A percentile compares a stretch with the other conserved stretches of the same genome.
phyloP scores from a whole-genome alignment of 306 rosid genomes.

The Boehmeria nivea region DNA sequence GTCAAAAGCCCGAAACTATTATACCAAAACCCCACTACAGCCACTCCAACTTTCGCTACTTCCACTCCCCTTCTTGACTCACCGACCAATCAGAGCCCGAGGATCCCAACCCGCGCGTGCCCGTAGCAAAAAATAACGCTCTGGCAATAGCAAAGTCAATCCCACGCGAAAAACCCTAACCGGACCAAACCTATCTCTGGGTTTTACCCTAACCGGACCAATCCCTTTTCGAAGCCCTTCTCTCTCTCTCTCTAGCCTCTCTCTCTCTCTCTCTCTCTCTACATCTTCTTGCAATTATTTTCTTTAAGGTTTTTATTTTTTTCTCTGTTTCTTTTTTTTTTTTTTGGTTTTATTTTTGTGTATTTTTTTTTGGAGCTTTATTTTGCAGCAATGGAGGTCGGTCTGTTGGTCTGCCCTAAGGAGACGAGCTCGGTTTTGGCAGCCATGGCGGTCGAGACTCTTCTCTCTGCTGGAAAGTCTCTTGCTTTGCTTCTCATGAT shows the following conservation, averaged over 20 bases:
- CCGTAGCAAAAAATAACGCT: slow-evolving; percentile 9
- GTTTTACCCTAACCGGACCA: slow-evolving; percentile 47
- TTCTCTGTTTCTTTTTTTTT: neutral
- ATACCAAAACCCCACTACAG: no score
- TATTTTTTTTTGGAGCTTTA: slow-evolving; percentile 18
- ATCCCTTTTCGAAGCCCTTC: slow-evolving; percentile 21
- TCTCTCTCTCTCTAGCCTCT: neutral
- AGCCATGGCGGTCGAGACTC: slow-evolving; percentile 36
- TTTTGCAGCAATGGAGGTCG: slow-evolving; percentile 42
- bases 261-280: slow-evolving; percentile 3
- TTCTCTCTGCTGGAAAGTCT: slow-evolving; percentile 40
- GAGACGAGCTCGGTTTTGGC: slow-evolving; percentile 36
- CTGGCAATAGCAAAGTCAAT: slow-evolving; percentile 17
- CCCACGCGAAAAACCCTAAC: slow-evolving; percentile 45
- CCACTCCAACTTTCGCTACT: no score
- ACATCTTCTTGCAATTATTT: neutral
- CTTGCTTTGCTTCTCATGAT: slow-evolving; percentile 43
- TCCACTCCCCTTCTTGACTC: no score
- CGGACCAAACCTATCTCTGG: slow-evolving; percentile 29
- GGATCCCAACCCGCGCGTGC: neutral
- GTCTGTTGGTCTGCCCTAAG: slow-evolving; percentile 14
- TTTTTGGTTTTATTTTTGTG: neutral
- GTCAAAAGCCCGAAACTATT: neutral
- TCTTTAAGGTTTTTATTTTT: neutral
- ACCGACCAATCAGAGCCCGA: slow-evolving; percentile 3